Base-by-base conservation (phyloP, 2,329 filamentous ascomycete genomes). In the Ascochyta rabiei region DNA sequence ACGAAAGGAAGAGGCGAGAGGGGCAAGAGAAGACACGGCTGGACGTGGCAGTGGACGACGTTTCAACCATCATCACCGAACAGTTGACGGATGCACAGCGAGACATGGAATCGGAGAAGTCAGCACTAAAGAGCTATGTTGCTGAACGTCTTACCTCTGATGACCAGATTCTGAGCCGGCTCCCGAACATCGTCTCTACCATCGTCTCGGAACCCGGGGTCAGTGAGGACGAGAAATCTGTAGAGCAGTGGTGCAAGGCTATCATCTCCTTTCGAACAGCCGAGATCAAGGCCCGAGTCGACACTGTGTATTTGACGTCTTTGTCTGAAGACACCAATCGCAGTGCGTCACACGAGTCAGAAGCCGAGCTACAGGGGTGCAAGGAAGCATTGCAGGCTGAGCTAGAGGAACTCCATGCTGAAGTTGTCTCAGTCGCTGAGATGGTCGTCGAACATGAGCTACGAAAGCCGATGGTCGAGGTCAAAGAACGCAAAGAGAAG, bases 391-490 rank as follows among this genome's bases (percentile, higher is more conserved):
- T 89, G 2, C 82, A 87, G 63, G 82, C 83, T 28, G 88, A 90
- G 65, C 77, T 91, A 0, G 86, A 89, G 60, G 89, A 86, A 4
- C 77, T 91, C 3, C 87, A 89, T 62, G 78, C 86, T 0, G 89
- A 91, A 67, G 86, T 91, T 35, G 76, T 88, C 0, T 84, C 87
- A 0, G 85, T 91, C 2, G 84, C 87, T 6, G 84, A 89, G 58
- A 90, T 91, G 84, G 85, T 87, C 0, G 80, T 87, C 1, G 86
- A 90, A 60, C 84, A 88, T 62, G 85, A 89, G 66, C 82, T 87
- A 61, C 78, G 88, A 5, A 82, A 85, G 55, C 87, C 88, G 0
- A 84, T 87, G 1, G 73, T 84, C 6, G 70, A 75, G 10, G 65
- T 68, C 21, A 71, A 76, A 48, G 61, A 74, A 19, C 66, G 73